phyloP scores from a whole-genome alignment of 257 asterid species.

The Prunella vulgaris region DNA sequence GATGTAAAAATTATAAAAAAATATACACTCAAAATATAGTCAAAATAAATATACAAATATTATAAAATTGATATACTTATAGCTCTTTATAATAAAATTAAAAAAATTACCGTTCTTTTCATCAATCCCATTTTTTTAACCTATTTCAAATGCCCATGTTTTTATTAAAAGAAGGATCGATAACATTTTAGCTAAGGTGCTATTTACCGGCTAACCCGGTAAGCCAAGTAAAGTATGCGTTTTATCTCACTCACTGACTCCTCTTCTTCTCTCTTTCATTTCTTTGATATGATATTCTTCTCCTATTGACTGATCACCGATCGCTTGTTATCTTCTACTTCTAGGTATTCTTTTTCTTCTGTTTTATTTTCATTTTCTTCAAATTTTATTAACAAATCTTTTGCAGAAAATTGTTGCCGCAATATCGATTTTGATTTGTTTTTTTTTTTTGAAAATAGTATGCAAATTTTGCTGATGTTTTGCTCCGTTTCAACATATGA shows the following conservation, averaged over 20 bases:
- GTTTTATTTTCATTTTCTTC: background rate
- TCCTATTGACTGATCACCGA: constrained; percentile 42
- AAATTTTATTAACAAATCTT: background rate
- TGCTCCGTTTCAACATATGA: background rate
- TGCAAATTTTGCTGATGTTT: background rate
- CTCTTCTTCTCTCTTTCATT: constrained; percentile 16
- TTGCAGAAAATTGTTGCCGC: background rate
- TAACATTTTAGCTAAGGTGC: constrained; percentile 11
- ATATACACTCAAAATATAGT: no score
- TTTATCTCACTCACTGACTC: constrained; percentile 16
- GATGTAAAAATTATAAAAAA: no score
- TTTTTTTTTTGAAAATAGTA: background rate
- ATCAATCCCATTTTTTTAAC: no score
- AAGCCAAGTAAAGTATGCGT: constrained; percentile 22
- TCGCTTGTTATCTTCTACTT: constrained; percentile 39
- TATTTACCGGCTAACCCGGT: constrained; percentile 37
- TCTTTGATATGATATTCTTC: constrained; percentile 25
- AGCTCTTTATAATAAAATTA: no score
- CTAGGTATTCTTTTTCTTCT: constrained; percentile 36
- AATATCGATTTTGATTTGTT: background rate
- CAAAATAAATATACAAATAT: no score
- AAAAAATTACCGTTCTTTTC: no score
- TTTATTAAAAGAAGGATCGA: background rate
- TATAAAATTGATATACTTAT: no score
- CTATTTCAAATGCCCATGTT: no score